Evolutionary conservation across 768 basidiomycete genomes (phyloP), one percentile per base, ranked within the genome.

Genomic region (Lentinula guzmanii): DNA sequence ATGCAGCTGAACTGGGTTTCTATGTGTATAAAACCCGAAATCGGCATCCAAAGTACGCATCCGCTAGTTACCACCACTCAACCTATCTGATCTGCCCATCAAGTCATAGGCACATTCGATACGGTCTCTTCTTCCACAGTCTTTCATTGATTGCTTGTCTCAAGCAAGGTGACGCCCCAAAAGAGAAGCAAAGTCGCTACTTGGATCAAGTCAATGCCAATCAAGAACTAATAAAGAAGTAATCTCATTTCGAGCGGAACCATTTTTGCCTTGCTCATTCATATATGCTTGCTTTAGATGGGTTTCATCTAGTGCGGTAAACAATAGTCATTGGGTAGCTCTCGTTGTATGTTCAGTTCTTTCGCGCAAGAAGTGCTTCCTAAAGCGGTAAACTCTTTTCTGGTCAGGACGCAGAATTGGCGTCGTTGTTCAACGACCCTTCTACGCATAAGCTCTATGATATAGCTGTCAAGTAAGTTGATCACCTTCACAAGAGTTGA

Each of bases 31-130:
- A 81, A 42, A 81, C 81, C 3, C 78, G 86, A 58, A 76, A 81
- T 43, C 74, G 72, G 15, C 86, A 87, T 68, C 87, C 88, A 2
- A 89, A 88, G 86, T 88, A 69, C 58, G 78, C 21, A 21, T 48
- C 13, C 13, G 42, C 43, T 16, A 4, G 18, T 45, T 43, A 43
- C 45, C 11, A 5, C n/a, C 28, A 41, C 41, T 18, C 24, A 42
- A 3, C 10, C 45, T 51, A 46, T 31, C 39, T 21, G 43, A 61
- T 60, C 63, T 45, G 58, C 48, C 9, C 39, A n/a, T 31, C 18
- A 43, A 89, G 86, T 65, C 87, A 89, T 70, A 76, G 86, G 45
- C 87, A 89, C 69, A 81, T 82, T 50, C 86, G 87, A 52, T 89
- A 84, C 68, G 79, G 79, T 1, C 74, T 87, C 3, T 90, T 88